Conservation (phyloP, 345 rosid genomes). For the Populus euphratica region DNA sequence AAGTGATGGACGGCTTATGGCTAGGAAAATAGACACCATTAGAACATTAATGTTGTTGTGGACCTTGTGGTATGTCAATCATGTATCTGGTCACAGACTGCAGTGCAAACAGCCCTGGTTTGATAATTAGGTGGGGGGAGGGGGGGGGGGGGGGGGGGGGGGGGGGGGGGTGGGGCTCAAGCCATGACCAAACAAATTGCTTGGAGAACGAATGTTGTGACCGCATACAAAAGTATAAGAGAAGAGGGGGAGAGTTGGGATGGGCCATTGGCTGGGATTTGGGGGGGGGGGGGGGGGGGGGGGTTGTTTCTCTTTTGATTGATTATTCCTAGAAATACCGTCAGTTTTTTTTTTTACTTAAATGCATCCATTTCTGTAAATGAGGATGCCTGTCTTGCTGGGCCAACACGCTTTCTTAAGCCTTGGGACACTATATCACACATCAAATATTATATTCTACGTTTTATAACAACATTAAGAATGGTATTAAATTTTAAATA, state of each 20-base stretch:
- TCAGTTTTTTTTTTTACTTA: slow-evolving; percentile 31
- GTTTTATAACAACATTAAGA: neutral
- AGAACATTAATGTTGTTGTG: neutral
- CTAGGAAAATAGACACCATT: neutral
- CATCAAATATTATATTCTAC: neutral
- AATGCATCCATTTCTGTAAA: slow-evolving; percentile 52
- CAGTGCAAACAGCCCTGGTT: neutral
- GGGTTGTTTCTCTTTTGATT: slow-evolving; percentile 20
- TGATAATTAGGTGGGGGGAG: neutral
- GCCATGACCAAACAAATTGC: no score
- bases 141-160: neutral
- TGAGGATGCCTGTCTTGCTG: slow-evolving; percentile 50
- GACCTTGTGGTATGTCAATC: neutral
- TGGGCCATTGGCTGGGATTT: no score
- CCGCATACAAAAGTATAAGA: no score
- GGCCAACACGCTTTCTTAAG: slow-evolving; percentile 37
- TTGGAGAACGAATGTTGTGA: no score
- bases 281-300: neutral
- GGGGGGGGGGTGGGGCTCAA: no score
- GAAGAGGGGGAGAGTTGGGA: no score
- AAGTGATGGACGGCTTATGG: no score
- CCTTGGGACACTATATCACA: slow-evolving; percentile 16
- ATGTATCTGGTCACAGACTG: neutral
- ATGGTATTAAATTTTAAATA: neutral
- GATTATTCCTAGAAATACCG: slow-evolving; percentile 42